Evolutionary conservation across 192 early-diverging fungal genomes (phyloP), one percentile per base, ranked within the genome.

Genomic region (Backusella luteola): DNA sequence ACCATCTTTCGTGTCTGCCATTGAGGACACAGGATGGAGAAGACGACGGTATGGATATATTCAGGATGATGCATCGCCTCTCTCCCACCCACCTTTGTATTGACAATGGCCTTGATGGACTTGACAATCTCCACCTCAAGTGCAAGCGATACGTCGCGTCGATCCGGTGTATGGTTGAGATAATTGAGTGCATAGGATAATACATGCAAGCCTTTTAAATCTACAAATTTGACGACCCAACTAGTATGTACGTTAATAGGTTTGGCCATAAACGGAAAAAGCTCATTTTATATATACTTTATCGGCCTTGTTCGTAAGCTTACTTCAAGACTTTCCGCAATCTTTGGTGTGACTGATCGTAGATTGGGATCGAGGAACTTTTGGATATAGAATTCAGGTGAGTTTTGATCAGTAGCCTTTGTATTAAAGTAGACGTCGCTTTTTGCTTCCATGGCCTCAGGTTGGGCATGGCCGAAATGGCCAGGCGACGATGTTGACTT

Each of bases 81-180:
- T 76, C 86, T 88, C 4, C 90, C 92, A 17, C 93, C 93, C 87
- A 79, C 75, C 76, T 83, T 75, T 67, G 86, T 91, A 73, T 93
- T 94, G 56, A 94, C 85, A 17, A 94, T 73, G 11, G 89, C 87
- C 73, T 94, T 93, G 73, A 94, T 87, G 73, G 91, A 93, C 71
- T 91, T 92, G 34, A 93, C 88, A 75, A 94, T 92, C 84, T 93
- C 93, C 32, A 90, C 84, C 75, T 94, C 93, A 84, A 93, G 86
- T 49, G 88, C 85, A 17, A 92, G 79, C 76, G 91, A 89, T 42
- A 84, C 83, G 19, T 90, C 90, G 75, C 83, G 83, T 73, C 93
- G 15, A 66, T 32, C 63, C 6, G 21, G 15, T 26, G 53, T 71
- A 34, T 73, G 41, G 5, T 70, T 63, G 8, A 36, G 19, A 69